Conservation (phyloP, 129 eudicot genomes). For the Flaveria linearis region DNA sequence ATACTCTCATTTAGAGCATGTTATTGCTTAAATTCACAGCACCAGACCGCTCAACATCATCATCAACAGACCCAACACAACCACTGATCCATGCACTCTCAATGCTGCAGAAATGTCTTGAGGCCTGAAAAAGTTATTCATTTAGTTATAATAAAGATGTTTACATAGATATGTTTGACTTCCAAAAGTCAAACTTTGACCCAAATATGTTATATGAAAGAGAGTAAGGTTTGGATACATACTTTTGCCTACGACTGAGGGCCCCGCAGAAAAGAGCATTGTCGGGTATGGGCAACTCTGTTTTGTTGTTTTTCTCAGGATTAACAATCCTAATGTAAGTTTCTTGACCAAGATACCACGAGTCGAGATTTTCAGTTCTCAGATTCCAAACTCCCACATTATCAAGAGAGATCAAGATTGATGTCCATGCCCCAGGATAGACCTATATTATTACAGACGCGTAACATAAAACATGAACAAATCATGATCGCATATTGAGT, state of each 20-base stretch:
- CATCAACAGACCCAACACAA: conserved; percentile 33
- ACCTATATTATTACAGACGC: conserved; percentile 20
- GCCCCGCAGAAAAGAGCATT: conserved; percentile 53
- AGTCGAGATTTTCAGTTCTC: conserved; percentile 57
- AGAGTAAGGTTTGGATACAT: conserved; percentile 11
- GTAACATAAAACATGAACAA: neutral
- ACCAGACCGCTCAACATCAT: conserved; percentile 27
- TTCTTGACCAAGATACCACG: conserved; percentile 64
- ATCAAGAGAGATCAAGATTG: conserved; percentile 45
- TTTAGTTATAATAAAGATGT: neutral
- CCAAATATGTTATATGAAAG: neutral
- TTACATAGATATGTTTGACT: neutral
- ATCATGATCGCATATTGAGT: neutral
- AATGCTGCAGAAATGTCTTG: conserved; percentile 54
- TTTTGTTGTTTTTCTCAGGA: conserved; percentile 46
- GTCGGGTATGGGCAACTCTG: conserved; percentile 47
- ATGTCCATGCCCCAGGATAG: conserved; percentile 44
- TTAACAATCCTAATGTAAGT: conserved; percentile 50
- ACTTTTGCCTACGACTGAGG: conserved; percentile 46
- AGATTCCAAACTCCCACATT: conserved; percentile 54
- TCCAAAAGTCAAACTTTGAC: conserved; percentile 11
- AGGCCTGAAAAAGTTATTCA: conserved; percentile 41
- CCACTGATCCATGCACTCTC: conserved; percentile 30
- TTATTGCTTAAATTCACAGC: conserved; percentile 25
- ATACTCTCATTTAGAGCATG: neutral